Evolutionary conservation across 2,329 filamentous ascomycete genomes (phyloP), one percentile per base, ranked within the genome.

Genomic region (Exophiala alcalophila): DNA sequence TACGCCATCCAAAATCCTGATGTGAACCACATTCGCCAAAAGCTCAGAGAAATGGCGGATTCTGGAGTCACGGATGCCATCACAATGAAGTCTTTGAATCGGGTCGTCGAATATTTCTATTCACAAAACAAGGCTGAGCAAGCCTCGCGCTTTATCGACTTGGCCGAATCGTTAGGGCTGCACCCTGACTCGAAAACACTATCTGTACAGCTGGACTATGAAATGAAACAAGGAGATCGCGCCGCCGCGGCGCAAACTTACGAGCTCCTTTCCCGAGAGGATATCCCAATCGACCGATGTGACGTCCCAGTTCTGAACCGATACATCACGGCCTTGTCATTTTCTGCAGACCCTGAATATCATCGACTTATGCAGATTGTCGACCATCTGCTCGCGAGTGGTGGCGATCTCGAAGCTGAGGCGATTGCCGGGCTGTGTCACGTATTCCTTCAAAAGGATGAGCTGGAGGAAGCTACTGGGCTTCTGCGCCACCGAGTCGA

Each of bases 401-500:
- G 81, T 40, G 77, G 80, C 5, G 76, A 74, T 1, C 73, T 96
- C 10, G 83, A 86, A 24, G 79, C 89, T 0, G 74, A 81, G 29
- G 94, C 89, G 0, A 78, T 92, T 1, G 79, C 82, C 5, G 75
- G 78, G 0, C 71, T 96, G n/a, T 84, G 82, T 47, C 71, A 82
- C 30, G 71, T 84, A 28, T 84, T 94, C 54, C 73, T 96, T 8
- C 75, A 78, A 48, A 80, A 84, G 27, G 84, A 87, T 57, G 86
- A 94, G 59, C 74, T 81, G 29, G 80, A 82, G 51, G 88, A 94
- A 49, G 81, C 88, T 4, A 83, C 88, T 49, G 87, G 94, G 59
- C 76, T 94, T 0, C 75, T 97, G 11, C 87, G 89, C 16, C 74
- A 83, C 4, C 82, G 92, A 54, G 77, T 80, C 4, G 79, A 81